phyloP scores from a whole-genome alignment of 1,284 basidiomycete species.

The Pseudozyma sp. region DNA sequence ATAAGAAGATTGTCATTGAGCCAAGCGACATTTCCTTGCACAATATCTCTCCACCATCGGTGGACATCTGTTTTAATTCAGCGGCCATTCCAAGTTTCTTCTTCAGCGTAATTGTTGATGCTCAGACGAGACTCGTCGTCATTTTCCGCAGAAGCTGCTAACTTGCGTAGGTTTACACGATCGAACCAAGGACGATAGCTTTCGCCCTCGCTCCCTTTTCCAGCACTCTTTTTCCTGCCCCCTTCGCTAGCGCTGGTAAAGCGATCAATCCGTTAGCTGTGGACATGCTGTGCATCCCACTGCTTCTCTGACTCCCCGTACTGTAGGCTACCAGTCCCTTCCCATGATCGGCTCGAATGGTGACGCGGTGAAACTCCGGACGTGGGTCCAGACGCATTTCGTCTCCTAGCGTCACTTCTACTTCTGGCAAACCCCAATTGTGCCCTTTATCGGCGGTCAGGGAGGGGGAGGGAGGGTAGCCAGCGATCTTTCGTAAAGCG shows the following conservation, averaged over 20 bases:
- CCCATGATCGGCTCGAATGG: slow-evolving; percentile 73
- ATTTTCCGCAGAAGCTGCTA: not conserved
- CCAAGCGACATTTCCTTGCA: too few species aligned
- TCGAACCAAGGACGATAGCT: slow-evolving; percentile 48
- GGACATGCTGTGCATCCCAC: slow-evolving; percentile 65
- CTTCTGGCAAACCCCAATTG: slow-evolving; percentile 75
- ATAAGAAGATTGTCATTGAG: too few species aligned
- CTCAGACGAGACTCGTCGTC: too few species aligned
- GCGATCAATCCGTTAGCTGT: slow-evolving; percentile 61
- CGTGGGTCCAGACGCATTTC: slow-evolving; percentile 79
- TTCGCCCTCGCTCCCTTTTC: slow-evolving; percentile 11
- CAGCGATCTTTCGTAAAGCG: slow-evolving; percentile 76
- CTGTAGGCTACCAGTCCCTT: slow-evolving; percentile 75
- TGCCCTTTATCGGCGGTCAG: not conserved
- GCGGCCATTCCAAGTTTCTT: too few species aligned
- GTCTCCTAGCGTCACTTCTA: slow-evolving; percentile 76
- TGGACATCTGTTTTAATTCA: too few species aligned
- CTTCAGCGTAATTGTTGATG: too few species aligned
- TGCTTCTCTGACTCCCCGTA: slow-evolving; percentile 57
- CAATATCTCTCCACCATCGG: too few species aligned
- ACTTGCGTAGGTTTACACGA: slow-evolving; percentile 13
- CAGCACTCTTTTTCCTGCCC: not conserved
- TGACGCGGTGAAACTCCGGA: slow-evolving; percentile 83
- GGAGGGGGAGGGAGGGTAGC: slow-evolving; percentile 5
- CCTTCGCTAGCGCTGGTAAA: slow-evolving; percentile 31